Evolutionary conservation across 1,284 basidiomycete species (phyloP).

Genomic region (Lignosus rhinocerotis): DNA sequence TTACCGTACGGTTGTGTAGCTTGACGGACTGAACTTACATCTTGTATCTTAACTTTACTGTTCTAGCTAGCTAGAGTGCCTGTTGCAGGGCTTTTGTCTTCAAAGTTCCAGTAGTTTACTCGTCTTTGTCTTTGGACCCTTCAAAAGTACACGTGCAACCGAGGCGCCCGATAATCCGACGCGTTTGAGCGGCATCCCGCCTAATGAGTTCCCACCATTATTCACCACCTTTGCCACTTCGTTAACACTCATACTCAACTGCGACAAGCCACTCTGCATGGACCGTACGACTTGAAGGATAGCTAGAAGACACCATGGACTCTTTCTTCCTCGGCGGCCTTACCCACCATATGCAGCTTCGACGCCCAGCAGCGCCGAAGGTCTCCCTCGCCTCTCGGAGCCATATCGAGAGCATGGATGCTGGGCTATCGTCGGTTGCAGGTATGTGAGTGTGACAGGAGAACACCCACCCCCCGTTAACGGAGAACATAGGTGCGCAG

Average conservation of each 20-base stretch:
- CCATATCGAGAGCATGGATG: slow-evolving; percentile 28
- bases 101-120: not conserved
- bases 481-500: slow-evolving; percentile 43
- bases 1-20: not conserved
- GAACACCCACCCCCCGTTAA: not conserved
- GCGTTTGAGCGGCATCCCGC: no score
- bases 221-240: no score
- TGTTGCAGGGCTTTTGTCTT: not conserved
- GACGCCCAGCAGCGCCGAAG: slow-evolving; percentile 17
- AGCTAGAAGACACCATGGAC: slow-evolving; percentile 1
- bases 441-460: slow-evolving; percentile 12
- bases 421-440: slow-evolving; percentile 23
- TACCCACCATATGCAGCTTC: slow-evolving; percentile 3
- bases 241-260: no score
- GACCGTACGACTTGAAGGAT: no score
- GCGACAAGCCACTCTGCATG: no score
- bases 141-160: no score
- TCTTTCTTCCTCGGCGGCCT: slow-evolving; percentile 5
- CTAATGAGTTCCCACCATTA: not conserved
- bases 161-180: no score
- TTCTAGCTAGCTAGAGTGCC: not conserved
- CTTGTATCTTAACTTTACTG: slow-evolving; percentile 1
- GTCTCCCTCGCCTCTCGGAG: slow-evolving; percentile 23
- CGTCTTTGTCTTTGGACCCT: not conserved
- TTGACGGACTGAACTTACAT: not conserved